Evolutionary conservation across 2,329 filamentous ascomycete genomes (phyloP), one percentile per base, ranked within the genome.

Genomic region (Arachnopeziza araneosa): DNA sequence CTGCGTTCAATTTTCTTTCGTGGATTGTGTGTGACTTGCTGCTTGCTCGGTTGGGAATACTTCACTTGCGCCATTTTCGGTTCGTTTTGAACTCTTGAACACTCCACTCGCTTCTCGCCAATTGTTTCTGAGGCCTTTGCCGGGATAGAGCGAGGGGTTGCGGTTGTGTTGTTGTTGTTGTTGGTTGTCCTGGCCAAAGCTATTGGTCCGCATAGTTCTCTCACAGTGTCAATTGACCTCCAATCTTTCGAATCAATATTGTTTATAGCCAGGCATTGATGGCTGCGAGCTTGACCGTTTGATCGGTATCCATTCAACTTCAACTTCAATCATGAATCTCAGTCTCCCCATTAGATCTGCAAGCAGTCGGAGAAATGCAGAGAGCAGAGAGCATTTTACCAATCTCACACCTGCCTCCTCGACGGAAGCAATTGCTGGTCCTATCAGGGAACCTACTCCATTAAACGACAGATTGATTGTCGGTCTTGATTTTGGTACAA

Each of bases 401-500:
- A 70, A 68, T 50, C 80, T 82, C 67, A 80, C 82, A 12, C 77
- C 80, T 52, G 77, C 79, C 24, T 81, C 82, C 44, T 82, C 82
- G 22, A 81, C 83, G 0, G 84, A 87, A 70, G 83, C 84, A 52
- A 85, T 87, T 73, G 82, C 84, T 70, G 83, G 83, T 2, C 83
- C 83, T 17, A 77, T 84, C 24, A 75, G 79, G 67, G 82, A 84
- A 66, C 76, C 79, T 59, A 74, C 78, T 30, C 76, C 80, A 12
- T 71, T 79, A 53, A 80, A 76, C 64, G 88, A 91, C 70, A 80
- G 86, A 58, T 75, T 91, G 66, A 89, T 92, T 67, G 88, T 93
- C 36, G 90, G 89, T 8, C 84, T 93, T 8, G 90, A 93, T 72
- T 93, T 93, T 76, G 90, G 90, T 17, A 93, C 90, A n/a, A 93